Conservation (phyloP, 768 basidiomycete species). For the Kwoniella sp. region DNA sequence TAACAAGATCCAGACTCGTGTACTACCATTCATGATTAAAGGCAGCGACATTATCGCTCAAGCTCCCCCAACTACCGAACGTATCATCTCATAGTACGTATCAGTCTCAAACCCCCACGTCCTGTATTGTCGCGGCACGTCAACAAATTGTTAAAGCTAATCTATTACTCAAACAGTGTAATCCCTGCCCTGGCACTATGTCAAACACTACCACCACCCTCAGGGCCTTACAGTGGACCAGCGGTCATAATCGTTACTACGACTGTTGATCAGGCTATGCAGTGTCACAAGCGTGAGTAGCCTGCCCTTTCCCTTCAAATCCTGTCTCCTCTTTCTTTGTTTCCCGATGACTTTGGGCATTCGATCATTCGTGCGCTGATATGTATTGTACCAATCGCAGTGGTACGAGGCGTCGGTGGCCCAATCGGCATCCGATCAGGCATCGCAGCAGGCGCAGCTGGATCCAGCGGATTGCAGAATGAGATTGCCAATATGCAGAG, state of each 20-base stretch:
- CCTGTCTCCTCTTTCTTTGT: background rate
- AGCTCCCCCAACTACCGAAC: slow-evolving; percentile 96
- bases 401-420: slow-evolving; percentile 78
- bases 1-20: slow-evolving; percentile 97
- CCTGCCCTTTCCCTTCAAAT: background rate
- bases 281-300: slow-evolving; percentile 62
- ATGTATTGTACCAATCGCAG: slow-evolving; percentile 20
- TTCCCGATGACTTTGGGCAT: no score
- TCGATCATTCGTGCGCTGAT: background rate
- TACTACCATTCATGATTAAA: slow-evolving; percentile 84
- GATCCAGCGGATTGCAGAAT: slow-evolving; percentile 66
- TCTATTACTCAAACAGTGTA: slow-evolving; percentile 27
- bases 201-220: slow-evolving; percentile 60
- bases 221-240: slow-evolving; percentile 69
- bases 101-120: no score
- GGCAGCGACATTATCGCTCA: slow-evolving; percentile 98
- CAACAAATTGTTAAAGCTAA: background rate
- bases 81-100: slow-evolving; percentile 83
- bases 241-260: slow-evolving; percentile 93
- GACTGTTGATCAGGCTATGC: slow-evolving; percentile 97
- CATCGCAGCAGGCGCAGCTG: slow-evolving; percentile 71
- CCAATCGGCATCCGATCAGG: slow-evolving; percentile 89
- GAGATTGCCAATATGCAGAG: slow-evolving; percentile 83
- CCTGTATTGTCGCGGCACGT: no score
- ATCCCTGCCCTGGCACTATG: slow-evolving; percentile 58